phyloP scores from a whole-genome alignment of 116 monocot species.

The Papilionanthe hybrid region DNA sequence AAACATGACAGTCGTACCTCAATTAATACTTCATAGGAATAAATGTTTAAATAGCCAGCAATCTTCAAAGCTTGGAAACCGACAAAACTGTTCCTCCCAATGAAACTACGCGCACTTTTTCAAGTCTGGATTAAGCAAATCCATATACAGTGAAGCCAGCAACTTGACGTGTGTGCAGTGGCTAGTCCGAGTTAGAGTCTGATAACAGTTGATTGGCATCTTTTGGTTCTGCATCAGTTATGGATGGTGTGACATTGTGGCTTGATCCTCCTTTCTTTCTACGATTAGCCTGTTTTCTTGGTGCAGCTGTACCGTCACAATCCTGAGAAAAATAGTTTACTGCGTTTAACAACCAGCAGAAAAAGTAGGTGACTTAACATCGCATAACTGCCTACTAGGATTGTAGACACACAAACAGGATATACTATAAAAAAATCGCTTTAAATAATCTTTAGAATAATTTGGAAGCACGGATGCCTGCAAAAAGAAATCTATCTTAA shows the following conservation, averaged over 20 bases:
- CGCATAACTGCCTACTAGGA: background rate
- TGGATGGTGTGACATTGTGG: slow-evolving; percentile 36
- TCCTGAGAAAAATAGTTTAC: slow-evolving; percentile 13
- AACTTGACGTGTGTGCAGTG: background rate
- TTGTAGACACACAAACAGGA: too few species aligned
- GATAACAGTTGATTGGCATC: slow-evolving; percentile 48
- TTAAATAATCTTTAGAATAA: too few species aligned
- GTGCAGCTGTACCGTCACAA: slow-evolving; percentile 3
- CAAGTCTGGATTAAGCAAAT: background rate
- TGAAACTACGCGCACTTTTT: background rate
- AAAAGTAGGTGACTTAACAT: background rate
- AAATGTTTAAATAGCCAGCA: background rate
- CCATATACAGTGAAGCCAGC: background rate
- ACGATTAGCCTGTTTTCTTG: background rate
- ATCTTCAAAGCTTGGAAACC: background rate
- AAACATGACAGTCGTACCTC: background rate
- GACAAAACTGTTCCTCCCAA: background rate
- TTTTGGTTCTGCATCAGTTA: slow-evolving; percentile 48
- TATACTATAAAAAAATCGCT: too few species aligned
- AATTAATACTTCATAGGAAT: background rate
- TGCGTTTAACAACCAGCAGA: too few species aligned
- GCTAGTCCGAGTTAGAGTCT: slow-evolving; percentile 64
- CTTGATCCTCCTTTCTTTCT: slow-evolving; percentile 12
- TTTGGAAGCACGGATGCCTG: too few species aligned
- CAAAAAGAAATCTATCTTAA: background rate